Evolutionary conservation across 2,329 filamentous ascomycete genomes (phyloP).

Genomic region (Colletotrichum costaricense): DNA sequence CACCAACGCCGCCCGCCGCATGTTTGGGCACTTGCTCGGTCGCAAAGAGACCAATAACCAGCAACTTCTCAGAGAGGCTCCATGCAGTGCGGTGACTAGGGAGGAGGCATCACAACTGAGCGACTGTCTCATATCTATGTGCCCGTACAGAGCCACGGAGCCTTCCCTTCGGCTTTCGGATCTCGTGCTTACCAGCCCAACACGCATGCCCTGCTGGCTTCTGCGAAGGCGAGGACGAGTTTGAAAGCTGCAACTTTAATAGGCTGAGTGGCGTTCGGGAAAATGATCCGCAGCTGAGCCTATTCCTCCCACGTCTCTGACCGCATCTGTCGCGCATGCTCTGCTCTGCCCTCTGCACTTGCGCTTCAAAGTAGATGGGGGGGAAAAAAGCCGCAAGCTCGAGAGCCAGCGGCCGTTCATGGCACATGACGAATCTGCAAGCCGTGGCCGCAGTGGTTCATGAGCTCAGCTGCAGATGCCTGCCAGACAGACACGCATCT

Average conservation of each 20-base stretch:
- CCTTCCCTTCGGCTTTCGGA: not conserved
- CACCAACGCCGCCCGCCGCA: not conserved
- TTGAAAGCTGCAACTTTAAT: not conserved
- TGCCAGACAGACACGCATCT: slow-evolving; percentile 15
- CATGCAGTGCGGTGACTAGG: not conserved
- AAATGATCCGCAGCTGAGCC: not conserved
- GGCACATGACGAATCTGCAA: slow-evolving; percentile 5
- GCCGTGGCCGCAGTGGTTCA: not conserved
- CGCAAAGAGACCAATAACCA: slow-evolving; percentile 25
- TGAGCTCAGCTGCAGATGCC: slow-evolving; percentile 17
- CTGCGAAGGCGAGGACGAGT: not conserved
- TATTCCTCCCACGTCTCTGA: slow-evolving; percentile 16
- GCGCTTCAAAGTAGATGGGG: no score
- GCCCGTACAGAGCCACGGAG: not conserved
- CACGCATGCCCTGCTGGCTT: not conserved
- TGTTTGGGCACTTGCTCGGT: not conserved
- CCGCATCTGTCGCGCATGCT: slow-evolving; percentile 12
- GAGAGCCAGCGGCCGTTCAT: not conserved
- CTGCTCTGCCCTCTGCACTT: not conserved
- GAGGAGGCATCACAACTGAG: not conserved
- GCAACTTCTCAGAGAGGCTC: not conserved
- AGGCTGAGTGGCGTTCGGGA: slow-evolving; percentile 6
- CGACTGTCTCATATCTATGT: not conserved
- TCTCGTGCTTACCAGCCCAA: not conserved
- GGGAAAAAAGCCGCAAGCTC: not conserved